Evolutionary conservation across 164 flowering plant species (phyloP).

Genomic region (Macadamia tetraphylla): DNA sequence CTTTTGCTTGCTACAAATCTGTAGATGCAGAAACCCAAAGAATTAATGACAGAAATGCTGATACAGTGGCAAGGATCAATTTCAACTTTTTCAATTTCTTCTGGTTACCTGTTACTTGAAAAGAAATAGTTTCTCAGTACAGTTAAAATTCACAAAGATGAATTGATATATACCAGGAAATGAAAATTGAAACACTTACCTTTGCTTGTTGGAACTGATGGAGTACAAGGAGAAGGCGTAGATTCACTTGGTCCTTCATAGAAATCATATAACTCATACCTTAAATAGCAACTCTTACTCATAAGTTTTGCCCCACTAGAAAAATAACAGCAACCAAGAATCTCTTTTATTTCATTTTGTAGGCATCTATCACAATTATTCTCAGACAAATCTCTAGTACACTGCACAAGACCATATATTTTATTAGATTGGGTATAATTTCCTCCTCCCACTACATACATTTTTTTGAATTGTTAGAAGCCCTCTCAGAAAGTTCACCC

Average conservation of each 20-base stretch:
- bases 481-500: constrained; percentile 10
- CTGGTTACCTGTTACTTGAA: constrained; percentile 10
- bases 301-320: constrained; percentile 30
- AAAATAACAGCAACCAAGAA: constrained; percentile 13
- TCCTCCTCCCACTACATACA: constrained; percentile 20
- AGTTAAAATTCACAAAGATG: too few relatives aligned
- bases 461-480: constrained; percentile 15
- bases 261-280: constrained; percentile 34
- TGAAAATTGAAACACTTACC: not conserved
- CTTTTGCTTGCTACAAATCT: not conserved
- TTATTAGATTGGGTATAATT: not conserved
- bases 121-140: not conserved
- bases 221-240: not conserved
- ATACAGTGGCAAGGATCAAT: constrained; percentile 4
- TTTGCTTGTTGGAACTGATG: not conserved
- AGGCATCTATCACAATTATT: constrained; percentile 27
- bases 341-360: constrained; percentile 1
- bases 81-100: not conserved
- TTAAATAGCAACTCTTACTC: constrained; percentile 26
- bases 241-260: not conserved
- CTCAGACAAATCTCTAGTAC: not conserved
- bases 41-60: not conserved
- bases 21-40: constrained; percentile 8
- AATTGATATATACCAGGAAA: too few relatives aligned
- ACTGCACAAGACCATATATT: constrained; percentile 20